These are phyloP conservation scores for Tausonia pullulans DNA, from an alignment of 1,284 basidiomycete genomes.

Conservation along the genomic window DNA sequence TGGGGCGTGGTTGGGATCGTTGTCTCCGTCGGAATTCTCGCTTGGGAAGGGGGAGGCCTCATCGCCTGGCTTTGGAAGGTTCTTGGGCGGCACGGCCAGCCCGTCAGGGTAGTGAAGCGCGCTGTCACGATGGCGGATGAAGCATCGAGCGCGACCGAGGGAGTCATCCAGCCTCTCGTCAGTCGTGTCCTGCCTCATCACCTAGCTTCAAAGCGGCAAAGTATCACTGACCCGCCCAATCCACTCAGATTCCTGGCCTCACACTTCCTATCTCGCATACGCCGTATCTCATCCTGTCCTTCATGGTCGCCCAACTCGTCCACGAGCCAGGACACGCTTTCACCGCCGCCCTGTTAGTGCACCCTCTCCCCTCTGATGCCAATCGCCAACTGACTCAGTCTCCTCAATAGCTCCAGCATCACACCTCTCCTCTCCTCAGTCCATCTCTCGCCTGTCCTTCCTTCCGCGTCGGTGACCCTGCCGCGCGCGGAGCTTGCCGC, in stretches of 20 bases:
- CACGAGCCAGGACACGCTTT: slow-evolving; percentile 16
- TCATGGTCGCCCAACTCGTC: slow-evolving; percentile 11
- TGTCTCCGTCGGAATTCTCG: background rate
- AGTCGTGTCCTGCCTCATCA: background rate
- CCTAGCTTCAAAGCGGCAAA: background rate
- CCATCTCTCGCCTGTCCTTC: slow-evolving; percentile 13
- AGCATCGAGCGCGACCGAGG: background rate
- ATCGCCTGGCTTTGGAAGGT: background rate
- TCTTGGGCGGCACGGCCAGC: background rate
- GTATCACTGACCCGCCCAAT: background rate
- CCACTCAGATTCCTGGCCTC: slow-evolving; percentile 12
- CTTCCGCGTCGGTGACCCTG: slow-evolving; percentile 14
- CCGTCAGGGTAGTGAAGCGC: background rate
- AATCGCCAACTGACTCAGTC: background rate
- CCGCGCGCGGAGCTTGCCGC: background rate
- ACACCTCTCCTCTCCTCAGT: slow-evolving; percentile 2
- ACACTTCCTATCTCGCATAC: slow-evolving; percentile 13
- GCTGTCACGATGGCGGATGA: background rate
- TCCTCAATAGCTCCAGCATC: background rate
- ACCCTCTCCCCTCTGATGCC: no score
- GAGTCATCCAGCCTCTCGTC: slow-evolving; percentile 9
- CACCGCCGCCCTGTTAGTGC: slow-evolving; percentile 9
- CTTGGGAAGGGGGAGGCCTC: background rate
- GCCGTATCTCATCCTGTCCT: slow-evolving; percentile 5
- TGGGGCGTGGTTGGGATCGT: background rate